These are phyloP conservation scores for Talaromyces sp. DNA, from an alignment of 2,329 filamentous ascomycete genomes.

Conservation along the genomic window DNA sequence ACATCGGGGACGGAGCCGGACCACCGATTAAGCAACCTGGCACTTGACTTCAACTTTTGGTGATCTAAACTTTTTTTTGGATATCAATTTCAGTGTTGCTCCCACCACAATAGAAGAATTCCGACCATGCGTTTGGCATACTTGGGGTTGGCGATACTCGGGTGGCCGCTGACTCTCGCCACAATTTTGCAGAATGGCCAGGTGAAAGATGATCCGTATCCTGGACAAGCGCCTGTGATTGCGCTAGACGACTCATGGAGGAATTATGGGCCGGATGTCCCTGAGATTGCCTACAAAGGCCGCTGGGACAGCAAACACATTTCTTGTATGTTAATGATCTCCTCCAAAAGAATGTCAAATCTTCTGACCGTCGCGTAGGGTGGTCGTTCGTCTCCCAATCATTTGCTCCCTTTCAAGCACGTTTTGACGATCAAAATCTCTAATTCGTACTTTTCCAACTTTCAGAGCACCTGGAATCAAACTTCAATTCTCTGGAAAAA, in stretches of 20 bases:
- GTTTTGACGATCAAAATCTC: slow-evolving; percentile 1
- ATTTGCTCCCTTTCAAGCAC: neutral
- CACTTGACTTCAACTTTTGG: neutral
- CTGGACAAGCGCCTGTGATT: slow-evolving; percentile 38
- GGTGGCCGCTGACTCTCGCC: slow-evolving; percentile 29
- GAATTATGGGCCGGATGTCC: slow-evolving; percentile 55
- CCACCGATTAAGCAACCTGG: neutral
- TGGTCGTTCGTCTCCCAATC: slow-evolving; percentile 55
- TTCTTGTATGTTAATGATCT: slow-evolving; percentile 48
- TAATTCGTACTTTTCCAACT: slow-evolving; percentile 6
- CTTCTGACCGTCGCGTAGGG: slow-evolving; percentile 35
- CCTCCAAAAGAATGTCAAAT: neutral
- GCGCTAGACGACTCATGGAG: slow-evolving; percentile 42
- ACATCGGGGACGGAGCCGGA: slow-evolving; percentile 4
- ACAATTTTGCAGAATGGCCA: slow-evolving; percentile 51
- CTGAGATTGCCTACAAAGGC: slow-evolving; percentile 64
- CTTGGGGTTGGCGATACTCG: slow-evolving; percentile 7
- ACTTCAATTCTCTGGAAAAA: slow-evolving; percentile 58
- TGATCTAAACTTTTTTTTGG: neutral
- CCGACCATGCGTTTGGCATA: slow-evolving; percentile 21
- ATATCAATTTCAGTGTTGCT: no score
- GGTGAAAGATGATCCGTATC: slow-evolving; percentile 41
- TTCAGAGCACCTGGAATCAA: slow-evolving; percentile 55
- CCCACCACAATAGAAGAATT: neutral
- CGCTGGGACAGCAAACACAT: slow-evolving; percentile 64